Evolutionary conservation across 371 early-diverging fungal genomes (phyloP), one percentile per base, ranked within the genome.

Genomic region (Batkoa obscura): DNA sequence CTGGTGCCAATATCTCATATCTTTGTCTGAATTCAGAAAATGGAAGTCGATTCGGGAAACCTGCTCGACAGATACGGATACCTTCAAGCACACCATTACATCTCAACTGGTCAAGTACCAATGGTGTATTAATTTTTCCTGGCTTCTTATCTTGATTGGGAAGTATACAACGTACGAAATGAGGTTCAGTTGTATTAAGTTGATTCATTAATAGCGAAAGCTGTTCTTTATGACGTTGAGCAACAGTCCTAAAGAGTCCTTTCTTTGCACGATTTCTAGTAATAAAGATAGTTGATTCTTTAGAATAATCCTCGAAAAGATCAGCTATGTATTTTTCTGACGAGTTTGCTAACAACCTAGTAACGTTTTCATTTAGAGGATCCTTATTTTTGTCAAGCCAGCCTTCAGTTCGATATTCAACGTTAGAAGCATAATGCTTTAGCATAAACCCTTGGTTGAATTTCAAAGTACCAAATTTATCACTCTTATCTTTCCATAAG

Each of bases 61-160:
- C 99, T 53, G 88, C 90, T 45, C 99, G 79, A 58, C 91, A 90
- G 56, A 99, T 99, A 54, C 99, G 84, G 58, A 99, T 98, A 32
- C 99, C 99, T 71, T 99, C 99, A 15, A 99, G 72, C 3, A 99
- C 99, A 73, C 99, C 99, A 65, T 99, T 99, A 73, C 99, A 99
- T 13, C 93, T 76, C 41, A 99, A 72, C 67, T 99, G 99, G 54
- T 96, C 88, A 9, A 99, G 72, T 0, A 99, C 94, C 30, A 93
- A 68, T 8, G 76, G 75, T 31, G 83, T 75, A 58, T 93, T 70
- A 43, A 99, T 76, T 59, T 78, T 80, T 8, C 86, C 86, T 0
- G 92, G 72, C 36, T 78, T 79, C 69, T 99, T 99, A 39, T 92
- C 87, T 34, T 84, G 72, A 67, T 99, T 99, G 5, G 99, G 99